Percentiles rank a stretch among this genome's conserved stretches.
These are phyloP conservation scores for Ophiostoma angusticollis DNA, from an alignment of 2,329 filamentous ascomycete genomes.

Conservation along the genomic window DNA sequence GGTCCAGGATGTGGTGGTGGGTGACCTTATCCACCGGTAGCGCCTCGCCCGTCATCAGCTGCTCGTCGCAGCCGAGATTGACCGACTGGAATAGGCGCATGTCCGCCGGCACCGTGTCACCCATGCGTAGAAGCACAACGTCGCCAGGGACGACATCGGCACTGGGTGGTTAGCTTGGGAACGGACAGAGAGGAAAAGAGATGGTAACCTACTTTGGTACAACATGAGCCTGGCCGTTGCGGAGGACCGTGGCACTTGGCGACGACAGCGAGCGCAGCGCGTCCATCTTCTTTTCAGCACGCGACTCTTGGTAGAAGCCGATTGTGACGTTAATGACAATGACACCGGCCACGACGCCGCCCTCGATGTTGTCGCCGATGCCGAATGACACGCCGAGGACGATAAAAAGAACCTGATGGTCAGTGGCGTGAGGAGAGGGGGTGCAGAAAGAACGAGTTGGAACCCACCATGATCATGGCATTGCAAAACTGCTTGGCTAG, in stretches of 20 bases:
- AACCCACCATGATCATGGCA: slow-evolving; percentile 58
- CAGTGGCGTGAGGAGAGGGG: neutral
- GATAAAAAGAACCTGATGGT: slow-evolving; percentile 55
- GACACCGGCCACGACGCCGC: slow-evolving; percentile 22
- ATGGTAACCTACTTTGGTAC: slow-evolving; percentile 47
- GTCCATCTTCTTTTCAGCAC: slow-evolving; percentile 55
- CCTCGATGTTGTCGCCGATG: slow-evolving; percentile 36
- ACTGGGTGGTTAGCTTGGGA: slow-evolving; percentile 21
- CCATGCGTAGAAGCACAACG: slow-evolving; percentile 53
- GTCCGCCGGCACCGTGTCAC: slow-evolving; percentile 64
- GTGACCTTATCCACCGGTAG: slow-evolving; percentile 56
- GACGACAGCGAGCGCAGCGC: slow-evolving; percentile 48
- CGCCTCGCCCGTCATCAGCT: slow-evolving; percentile 64
- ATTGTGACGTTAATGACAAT: slow-evolving; percentile 53
- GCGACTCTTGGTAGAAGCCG: slow-evolving; percentile 52
- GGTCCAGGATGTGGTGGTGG: slow-evolving; percentile 32
- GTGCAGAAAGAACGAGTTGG: neutral
- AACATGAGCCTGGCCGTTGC: slow-evolving; percentile 44
- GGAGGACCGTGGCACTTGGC: slow-evolving; percentile 49
- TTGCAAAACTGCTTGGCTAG: slow-evolving; percentile 61
- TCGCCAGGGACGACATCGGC: slow-evolving; percentile 60
- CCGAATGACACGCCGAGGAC: slow-evolving; percentile 62
- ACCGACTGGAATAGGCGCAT: slow-evolving; percentile 58
- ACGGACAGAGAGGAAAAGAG: slow-evolving; percentile 22
- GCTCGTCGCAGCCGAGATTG: slow-evolving; percentile 71